Evolutionary conservation across 805 yeast genomes (phyloP), one percentile per base, ranked within the genome.

Genomic region (Scheffersomyces coipomensis): DNA sequence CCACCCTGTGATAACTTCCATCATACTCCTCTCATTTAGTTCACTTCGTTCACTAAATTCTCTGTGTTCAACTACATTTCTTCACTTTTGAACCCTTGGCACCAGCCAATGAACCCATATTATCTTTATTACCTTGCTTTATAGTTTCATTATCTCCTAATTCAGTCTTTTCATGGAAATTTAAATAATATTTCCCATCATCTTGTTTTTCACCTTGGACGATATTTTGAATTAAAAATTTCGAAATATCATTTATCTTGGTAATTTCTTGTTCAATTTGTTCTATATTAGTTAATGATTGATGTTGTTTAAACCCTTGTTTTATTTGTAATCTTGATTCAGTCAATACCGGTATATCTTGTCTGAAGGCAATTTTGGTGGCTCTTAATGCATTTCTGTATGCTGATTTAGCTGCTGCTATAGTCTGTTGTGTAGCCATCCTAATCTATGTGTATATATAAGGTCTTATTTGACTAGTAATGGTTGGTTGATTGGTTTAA

Each of bases 91-190:
- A 57, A 2, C 64, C 80, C 19, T 42, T 42, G 22, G 33, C 30
- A 30, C 76, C 79, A 19, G 79, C 74, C 52, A 71, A 66, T 19
- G 75, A 66, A 17, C 76, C 73, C 58, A 77, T 58, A 26, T 66
- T 49, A 6, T 67, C 63, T 42, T 56, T 57, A 42, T 68, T 71
- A 31, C 71, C 64, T 45, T 67, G 75, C 58, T 83, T 85, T 49
- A 87, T 75, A 33, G 80, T 73, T 25, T 89, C 95, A 58, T 91
- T 91, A 56, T 89, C 96, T 15, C 97, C 98, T 37, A 91, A 68
- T 62, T 91, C 98, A 0, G 95, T 86, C 34, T 84, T 79, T 35
- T 78, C 64, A 56, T 88, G 97, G 49, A 91, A 81, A 48, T 83
- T 83, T 52, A 91, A 70, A 36, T 64, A 60, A 53, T 71, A 78